Percentiles rank a stretch among this genome's conserved stretches.
These are phyloP conservation scores for Porpolomopsis calyptriformis DNA, from an alignment of 768 basidiomycete genomes.

Conservation along the genomic window DNA sequence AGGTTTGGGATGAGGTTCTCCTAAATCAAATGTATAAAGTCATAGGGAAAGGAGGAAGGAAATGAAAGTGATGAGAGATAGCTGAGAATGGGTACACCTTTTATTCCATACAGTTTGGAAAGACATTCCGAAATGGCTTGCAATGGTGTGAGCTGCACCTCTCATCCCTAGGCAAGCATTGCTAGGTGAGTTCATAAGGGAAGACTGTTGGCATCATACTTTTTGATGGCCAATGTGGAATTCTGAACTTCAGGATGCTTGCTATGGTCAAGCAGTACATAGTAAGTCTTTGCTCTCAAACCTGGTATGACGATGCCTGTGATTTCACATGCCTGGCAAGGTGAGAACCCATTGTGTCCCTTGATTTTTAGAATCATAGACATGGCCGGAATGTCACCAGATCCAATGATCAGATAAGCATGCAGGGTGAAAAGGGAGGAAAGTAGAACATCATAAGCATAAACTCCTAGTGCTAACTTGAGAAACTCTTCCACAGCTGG, in stretches of 20 bases:
- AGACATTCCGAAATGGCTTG: constrained; percentile 14
- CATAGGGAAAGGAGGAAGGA: constrained; percentile 33
- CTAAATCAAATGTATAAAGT: constrained; percentile 38
- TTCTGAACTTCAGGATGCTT: constrained; percentile 15
- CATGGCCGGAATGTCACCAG: constrained; percentile 9
- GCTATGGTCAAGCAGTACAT: constrained; percentile 21
- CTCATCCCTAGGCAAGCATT: constrained; percentile 16
- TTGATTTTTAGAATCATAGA: constrained; percentile 12
- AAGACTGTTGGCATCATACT: constrained; percentile 21
- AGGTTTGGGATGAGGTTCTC: constrained; percentile 35
- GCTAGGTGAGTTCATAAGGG: constrained; percentile 24
- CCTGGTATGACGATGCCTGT: constrained; percentile 9
- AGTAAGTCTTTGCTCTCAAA: constrained; percentile 21
- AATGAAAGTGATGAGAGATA: constrained; percentile 24
- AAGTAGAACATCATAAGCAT: constrained; percentile 23
- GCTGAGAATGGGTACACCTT: constrained; percentile 22
- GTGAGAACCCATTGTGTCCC: constrained; percentile 28
- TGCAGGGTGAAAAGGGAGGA: constrained; percentile 16
- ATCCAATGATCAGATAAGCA: constrained; percentile 19
- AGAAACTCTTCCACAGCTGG: constrained; percentile 27
- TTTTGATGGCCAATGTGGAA: neutral
- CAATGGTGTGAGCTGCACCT: constrained; percentile 17
- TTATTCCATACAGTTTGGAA: constrained; percentile 23
- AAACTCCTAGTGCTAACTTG: constrained; percentile 25
- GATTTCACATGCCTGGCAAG: constrained; percentile 23